Evolutionary conservation across 225 moss, liverwort and hornwort genomes (phyloP), one percentile per base, ranked within the genome.

Genomic region (Sphagnum tenellum): DNA sequence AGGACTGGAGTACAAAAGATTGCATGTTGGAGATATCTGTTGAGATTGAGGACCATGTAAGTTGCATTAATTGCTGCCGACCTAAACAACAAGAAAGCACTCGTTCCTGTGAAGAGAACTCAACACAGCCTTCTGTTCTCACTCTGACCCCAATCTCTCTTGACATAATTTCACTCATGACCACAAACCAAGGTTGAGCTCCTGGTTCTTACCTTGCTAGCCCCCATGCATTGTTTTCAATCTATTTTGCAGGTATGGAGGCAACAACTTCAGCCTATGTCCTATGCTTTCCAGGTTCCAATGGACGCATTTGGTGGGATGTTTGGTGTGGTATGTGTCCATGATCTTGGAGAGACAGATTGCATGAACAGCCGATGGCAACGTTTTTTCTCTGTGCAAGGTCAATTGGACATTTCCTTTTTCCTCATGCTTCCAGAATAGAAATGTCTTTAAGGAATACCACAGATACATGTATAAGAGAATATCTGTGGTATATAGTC

Each of bases 261-360:
- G 56, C 71, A 81, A 66, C 66, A 55, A 52, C 60, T 81, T 57
- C 59, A 63, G 59, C 68, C 66, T 29, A 66, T 50, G 59, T 71
- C 81, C 7, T 81, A 65, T 66, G 74, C 71, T 58, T 81, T 81
- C 48, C 76, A 77, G 67, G 71, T 74, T 60, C 73, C 81, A 50
- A 44, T 76, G 58, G 47, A 66, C 44, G 67, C 59, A 50, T 77
- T 71, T 57, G 50, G 12, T 58, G 80, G 80, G 49, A 74, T 69
- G 73, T 62, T 77, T 55, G 80, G 80, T 51, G 71, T 76, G 61
- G 49, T 81, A 55, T 76, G 67, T 66, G 71, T 81, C 46, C 51
- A 81, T 69, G 59, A 62, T 44, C 48, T 14, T 50, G 62, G 52
- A 57, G 74, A 50, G 58, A 56, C 4, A 48, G 56, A 14, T 51